Evolutionary conservation across 176 grass and related monocot genomes (phyloP).

Genomic region (Coix lacrymajobi): DNA sequence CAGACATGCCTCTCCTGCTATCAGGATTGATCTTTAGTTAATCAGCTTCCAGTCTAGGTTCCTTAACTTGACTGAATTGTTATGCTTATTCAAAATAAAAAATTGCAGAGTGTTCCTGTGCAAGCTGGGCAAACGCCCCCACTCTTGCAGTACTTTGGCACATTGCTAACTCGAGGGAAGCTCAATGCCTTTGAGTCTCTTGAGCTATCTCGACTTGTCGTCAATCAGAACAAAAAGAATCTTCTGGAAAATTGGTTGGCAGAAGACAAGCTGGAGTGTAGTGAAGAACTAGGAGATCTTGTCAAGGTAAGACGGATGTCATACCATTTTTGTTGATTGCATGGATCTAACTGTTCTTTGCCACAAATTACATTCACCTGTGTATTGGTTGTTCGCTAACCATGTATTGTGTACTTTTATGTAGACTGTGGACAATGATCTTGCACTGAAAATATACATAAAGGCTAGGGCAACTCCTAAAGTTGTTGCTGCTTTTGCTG

Average conservation of each 20-base stretch:
- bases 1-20: background rate
- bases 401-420: constrained; percentile 4
- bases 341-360: background rate
- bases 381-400: constrained; percentile 24
- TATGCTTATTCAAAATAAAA: background rate
- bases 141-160: constrained; percentile 82
- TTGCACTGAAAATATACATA: constrained; percentile 96
- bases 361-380: background rate
- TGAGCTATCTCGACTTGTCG: constrained; percentile 89
- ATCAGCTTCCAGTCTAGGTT: background rate
- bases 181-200: constrained; percentile 90
- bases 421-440: constrained; percentile 97
- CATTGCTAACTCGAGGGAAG: constrained; percentile 68
- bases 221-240: constrained; percentile 99
- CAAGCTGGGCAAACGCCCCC: constrained; percentile 93
- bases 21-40: background rate
- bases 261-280: constrained; percentile 95
- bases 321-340: constrained; percentile 4
- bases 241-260: constrained; percentile 95
- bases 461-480: constrained; percentile 99
- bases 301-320: constrained; percentile 52
- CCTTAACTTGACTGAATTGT: background rate
- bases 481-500: constrained; percentile 99
- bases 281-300: constrained; percentile 96
- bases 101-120: constrained; percentile 84